A percentile compares a stretch with the other conserved stretches of the same genome.
These are phyloP conservation scores for Phalaenopsis hybrid DNA, from an alignment of 116 monocot species.

Conservation along the genomic window DNA sequence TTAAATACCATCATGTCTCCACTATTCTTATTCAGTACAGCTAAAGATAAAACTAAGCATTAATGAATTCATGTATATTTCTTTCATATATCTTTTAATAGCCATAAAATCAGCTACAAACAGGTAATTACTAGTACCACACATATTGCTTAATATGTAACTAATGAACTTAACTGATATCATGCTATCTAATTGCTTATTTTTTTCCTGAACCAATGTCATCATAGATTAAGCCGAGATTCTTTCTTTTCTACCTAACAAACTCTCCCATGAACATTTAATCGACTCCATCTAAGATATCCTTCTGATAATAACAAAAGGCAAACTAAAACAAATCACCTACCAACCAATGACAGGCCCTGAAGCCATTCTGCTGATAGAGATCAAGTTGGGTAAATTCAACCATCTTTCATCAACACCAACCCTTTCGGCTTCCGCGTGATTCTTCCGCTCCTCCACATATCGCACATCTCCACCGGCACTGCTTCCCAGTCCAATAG, in stretches of 20 bases:
- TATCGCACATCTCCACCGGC: conserved; percentile 2
- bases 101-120: background rate
- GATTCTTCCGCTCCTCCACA: conserved; percentile 14
- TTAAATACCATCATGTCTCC: background rate
- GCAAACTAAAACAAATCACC: background rate
- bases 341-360: conserved; percentile 92
- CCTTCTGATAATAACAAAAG: background rate
- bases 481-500: conserved; percentile 12
- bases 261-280: background rate
- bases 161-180: background rate
- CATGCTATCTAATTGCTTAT: background rate
- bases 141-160: background rate
- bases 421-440: background rate
- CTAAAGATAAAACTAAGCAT: background rate
- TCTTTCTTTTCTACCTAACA: background rate
- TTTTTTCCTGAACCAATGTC: background rate
- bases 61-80: background rate
- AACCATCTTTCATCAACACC: conserved; percentile 32
- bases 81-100: background rate
- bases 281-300: background rate
- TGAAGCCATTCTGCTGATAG: conserved; percentile 71
- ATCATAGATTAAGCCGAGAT: background rate
- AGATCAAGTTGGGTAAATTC: conserved; percentile 88
- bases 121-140: background rate
- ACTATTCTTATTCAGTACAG: background rate